Conservation (phyloP, 202 grass and related monocot genomes). For the Digitaria exilis region DNA sequence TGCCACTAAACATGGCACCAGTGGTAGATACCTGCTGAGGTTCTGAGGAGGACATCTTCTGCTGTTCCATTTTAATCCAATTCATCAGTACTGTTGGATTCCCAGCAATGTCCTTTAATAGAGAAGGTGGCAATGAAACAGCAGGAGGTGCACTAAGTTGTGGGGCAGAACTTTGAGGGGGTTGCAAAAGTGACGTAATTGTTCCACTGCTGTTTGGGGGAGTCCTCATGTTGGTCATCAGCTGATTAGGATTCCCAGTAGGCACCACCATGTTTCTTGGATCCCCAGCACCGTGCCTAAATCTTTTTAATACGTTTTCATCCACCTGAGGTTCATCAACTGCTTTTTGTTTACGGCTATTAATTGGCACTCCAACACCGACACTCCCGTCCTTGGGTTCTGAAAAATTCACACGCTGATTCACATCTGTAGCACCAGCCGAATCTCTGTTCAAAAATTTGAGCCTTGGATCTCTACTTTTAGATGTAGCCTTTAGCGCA, state of each 20-base stretch:
- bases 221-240: slow-evolving; percentile 38
- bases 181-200: slow-evolving; percentile 28
- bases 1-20: slow-evolving; percentile 36
- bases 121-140: slow-evolving; percentile 60
- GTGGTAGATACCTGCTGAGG: slow-evolving; percentile 39
- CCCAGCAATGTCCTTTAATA: slow-evolving; percentile 77
- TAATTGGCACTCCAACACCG: slow-evolving; percentile 25
- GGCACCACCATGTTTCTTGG: slow-evolving; percentile 41
- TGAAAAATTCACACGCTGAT: slow-evolving; percentile 8
- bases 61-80: slow-evolving; percentile 74
- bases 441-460: slow-evolving; percentile 68
- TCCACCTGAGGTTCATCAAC: slow-evolving; percentile 44
- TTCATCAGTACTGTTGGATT: slow-evolving; percentile 83
- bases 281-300: slow-evolving; percentile 42
- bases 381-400: slow-evolving; percentile 47
- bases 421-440: slow-evolving; percentile 40
- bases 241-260: slow-evolving; percentile 39
- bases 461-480: slow-evolving; percentile 88
- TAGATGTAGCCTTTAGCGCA: slow-evolving; percentile 47
- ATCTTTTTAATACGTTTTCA: slow-evolving; percentile 61
- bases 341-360: slow-evolving; percentile 67
- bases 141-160: slow-evolving; percentile 39
- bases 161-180: slow-evolving; percentile 35
- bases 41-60: slow-evolving; percentile 65
- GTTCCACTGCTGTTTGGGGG: slow-evolving; percentile 13